These are phyloP conservation scores for Aureobasidium sp. DNA, from an alignment of 2,329 filamentous ascomycete genomes.

Conservation along the genomic window DNA sequence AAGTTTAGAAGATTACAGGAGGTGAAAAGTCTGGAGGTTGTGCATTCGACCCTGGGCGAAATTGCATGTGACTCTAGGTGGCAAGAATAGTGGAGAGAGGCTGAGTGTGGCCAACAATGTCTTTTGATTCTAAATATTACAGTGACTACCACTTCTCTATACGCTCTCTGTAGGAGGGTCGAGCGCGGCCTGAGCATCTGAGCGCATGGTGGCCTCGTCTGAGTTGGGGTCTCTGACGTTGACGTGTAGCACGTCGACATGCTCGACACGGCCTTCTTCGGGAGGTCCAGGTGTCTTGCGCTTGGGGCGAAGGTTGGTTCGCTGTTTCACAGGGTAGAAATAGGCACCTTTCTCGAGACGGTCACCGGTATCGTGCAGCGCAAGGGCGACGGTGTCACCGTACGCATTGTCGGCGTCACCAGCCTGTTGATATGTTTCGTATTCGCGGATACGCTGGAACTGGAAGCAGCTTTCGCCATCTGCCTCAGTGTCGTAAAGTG, in stretches of 20 bases:
- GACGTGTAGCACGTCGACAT: constrained; percentile 48
- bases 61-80: neutral
- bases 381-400: constrained; percentile 49
- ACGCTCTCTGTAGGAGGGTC: constrained; percentile 11
- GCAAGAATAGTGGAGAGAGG: neutral
- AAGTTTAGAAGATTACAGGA: neutral
- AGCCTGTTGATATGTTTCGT: constrained; percentile 50
- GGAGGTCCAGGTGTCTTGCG: constrained; percentile 36
- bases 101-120: neutral
- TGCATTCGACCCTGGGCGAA: too few species aligned
- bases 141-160: neutral
- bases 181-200: constrained; percentile 20
- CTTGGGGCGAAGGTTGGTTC: constrained; percentile 45
- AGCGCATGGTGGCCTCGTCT: constrained; percentile 42
- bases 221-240: constrained; percentile 45
- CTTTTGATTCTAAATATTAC: neutral
- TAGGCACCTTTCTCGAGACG: constrained; percentile 49
- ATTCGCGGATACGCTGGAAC: constrained; percentile 52
- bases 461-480: constrained; percentile 40
- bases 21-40: too few species aligned
- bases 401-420: constrained; percentile 46
- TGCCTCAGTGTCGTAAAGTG: constrained; percentile 40
- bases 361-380: constrained; percentile 46
- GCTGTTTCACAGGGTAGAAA: constrained; percentile 54
- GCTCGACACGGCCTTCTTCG: constrained; percentile 35